Conservation (phyloP, 768 basidiomycete genomes). For the Sporobolomyces roseus region DNA sequence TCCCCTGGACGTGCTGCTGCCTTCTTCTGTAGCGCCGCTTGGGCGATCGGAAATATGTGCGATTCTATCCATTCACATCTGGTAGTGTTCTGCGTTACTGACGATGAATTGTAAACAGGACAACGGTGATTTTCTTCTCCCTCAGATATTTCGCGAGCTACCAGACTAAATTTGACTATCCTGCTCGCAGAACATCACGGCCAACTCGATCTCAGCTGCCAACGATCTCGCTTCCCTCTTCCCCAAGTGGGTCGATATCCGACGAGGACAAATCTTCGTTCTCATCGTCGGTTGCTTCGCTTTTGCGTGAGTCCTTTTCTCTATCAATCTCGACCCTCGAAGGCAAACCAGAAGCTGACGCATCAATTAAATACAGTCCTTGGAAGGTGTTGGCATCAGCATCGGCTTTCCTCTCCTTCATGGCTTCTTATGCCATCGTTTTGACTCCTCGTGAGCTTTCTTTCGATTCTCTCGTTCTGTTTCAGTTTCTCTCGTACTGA, state of each 20-base stretch:
- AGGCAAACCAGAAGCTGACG: no score
- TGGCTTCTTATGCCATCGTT: constrained; percentile 13
- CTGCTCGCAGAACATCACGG: constrained; percentile 24
- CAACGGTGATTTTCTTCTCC: no score
- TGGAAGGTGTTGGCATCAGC: constrained; percentile 39
- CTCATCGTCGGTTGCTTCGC: constrained; percentile 61
- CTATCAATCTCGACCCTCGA: no score
- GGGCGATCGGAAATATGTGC: constrained; percentile 26
- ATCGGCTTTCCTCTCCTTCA: constrained; percentile 28
- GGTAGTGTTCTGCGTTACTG: no score
- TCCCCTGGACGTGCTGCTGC: constrained; percentile 28
- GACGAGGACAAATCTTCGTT: constrained; percentile 55
- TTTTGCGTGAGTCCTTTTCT: no score
- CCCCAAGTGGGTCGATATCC: constrained; percentile 47
- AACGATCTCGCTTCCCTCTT: constrained; percentile 39
- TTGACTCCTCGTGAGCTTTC: constrained; percentile 5
- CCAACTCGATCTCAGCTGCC: constrained; percentile 39
- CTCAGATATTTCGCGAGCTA: no score
- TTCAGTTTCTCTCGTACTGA: not conserved
- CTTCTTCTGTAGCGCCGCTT: constrained; percentile 31
- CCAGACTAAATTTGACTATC: no score
- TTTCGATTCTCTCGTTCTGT: constrained; percentile 55
- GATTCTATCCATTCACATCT: not conserved
- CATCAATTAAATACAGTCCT: no score
- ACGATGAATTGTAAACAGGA: no score